Percentiles rank a stretch among this genome's conserved stretches.
Evolutionary conservation across 2,329 filamentous ascomycete species (phyloP).

Genomic region (Gnomoniopsis smithogilvyi): DNA sequence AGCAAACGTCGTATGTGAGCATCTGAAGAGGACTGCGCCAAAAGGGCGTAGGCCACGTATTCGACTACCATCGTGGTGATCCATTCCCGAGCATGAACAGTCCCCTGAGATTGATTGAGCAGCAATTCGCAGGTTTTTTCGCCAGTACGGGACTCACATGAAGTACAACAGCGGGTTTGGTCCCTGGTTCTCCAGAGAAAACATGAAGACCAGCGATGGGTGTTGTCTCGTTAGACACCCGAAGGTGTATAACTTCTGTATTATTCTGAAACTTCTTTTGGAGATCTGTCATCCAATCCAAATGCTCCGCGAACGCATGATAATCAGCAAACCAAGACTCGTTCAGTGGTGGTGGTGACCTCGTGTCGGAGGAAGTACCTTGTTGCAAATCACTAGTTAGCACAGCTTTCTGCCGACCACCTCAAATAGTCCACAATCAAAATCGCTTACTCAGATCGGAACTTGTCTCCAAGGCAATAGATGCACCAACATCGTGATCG

Average conservation of each 20-base stretch:
- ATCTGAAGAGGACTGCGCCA: slow-evolving; percentile 40
- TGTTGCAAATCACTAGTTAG: background rate
- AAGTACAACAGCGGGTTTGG: slow-evolving; percentile 52
- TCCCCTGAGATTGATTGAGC: slow-evolving; percentile 26
- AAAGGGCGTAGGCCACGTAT: slow-evolving; percentile 48
- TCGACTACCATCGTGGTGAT: slow-evolving; percentile 54
- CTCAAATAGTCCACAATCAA: slow-evolving; percentile 15
- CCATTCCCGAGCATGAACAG: slow-evolving; percentile 60
- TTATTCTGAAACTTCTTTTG: slow-evolving; percentile 38
- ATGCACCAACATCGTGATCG: slow-evolving; percentile 37
- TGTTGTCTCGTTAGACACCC: slow-evolving; percentile 43
- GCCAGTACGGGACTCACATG: slow-evolving; percentile 32
- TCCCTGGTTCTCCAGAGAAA: slow-evolving; percentile 39
- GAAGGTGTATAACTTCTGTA: slow-evolving; percentile 46
- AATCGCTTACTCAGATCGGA: background rate
- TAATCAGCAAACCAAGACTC: slow-evolving; percentile 51
- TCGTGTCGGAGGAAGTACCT: background rate
- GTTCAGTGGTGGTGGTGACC: slow-evolving; percentile 14
- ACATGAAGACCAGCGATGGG: slow-evolving; percentile 61
- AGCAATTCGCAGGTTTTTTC: no score
- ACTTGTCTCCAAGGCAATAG: slow-evolving; percentile 32
- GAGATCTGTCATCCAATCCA: slow-evolving; percentile 44
- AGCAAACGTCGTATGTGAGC: slow-evolving; percentile 33
- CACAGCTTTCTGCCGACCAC: slow-evolving; percentile 18
- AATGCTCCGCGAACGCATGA: slow-evolving; percentile 49